phyloP scores from a whole-genome alignment of 2,329 filamentous ascomycete genomes.

The Colletotrichum simmondsii region DNA sequence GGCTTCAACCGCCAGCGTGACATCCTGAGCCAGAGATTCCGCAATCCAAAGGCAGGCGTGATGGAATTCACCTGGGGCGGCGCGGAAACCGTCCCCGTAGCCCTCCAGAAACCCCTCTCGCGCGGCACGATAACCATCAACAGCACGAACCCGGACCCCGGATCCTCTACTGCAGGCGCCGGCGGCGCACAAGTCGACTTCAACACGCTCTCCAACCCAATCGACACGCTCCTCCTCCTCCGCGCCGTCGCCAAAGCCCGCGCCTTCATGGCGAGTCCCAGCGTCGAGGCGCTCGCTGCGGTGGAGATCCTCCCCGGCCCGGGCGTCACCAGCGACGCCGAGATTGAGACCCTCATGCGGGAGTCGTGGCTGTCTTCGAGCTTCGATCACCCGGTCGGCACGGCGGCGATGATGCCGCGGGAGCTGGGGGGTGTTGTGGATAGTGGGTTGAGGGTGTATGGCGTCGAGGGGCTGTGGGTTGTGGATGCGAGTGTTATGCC shows the following conservation, averaged over 20 bases:
- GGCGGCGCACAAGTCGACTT: slow-evolving; percentile 36
- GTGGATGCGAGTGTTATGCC: slow-evolving; percentile 49
- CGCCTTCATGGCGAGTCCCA: slow-evolving; percentile 36
- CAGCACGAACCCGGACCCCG: slow-evolving; percentile 35
- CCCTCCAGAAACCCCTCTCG: slow-evolving; percentile 38
- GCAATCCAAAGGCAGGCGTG: slow-evolving; percentile 33
- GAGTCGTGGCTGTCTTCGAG: slow-evolving; percentile 35
- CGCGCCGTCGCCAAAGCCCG: slow-evolving; percentile 35
- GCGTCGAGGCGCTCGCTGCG: slow-evolving; percentile 26
- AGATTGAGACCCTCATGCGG: slow-evolving; percentile 36
- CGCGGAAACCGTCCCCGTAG: slow-evolving; percentile 26
- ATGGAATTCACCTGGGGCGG: slow-evolving; percentile 38
- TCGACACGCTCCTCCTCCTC: slow-evolving; percentile 34
- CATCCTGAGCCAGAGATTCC: slow-evolving; percentile 33
- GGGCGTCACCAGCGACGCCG: slow-evolving; percentile 36
- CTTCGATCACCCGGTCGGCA: slow-evolving; percentile 41
- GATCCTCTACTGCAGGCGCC: background rate
- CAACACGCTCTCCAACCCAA: slow-evolving; percentile 36
- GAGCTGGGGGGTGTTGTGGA: slow-evolving; percentile 48
- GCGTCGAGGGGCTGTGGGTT: slow-evolving; percentile 46
- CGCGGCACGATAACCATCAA: slow-evolving; percentile 39
- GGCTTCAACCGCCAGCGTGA: slow-evolving; percentile 33
- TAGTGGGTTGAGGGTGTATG: slow-evolving; percentile 45
- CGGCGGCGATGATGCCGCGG: slow-evolving; percentile 46
- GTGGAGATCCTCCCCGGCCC: slow-evolving; percentile 38